phyloP scores from a whole-genome alignment of 768 basidiomycete genomes.

The Chalciporus chontae region DNA sequence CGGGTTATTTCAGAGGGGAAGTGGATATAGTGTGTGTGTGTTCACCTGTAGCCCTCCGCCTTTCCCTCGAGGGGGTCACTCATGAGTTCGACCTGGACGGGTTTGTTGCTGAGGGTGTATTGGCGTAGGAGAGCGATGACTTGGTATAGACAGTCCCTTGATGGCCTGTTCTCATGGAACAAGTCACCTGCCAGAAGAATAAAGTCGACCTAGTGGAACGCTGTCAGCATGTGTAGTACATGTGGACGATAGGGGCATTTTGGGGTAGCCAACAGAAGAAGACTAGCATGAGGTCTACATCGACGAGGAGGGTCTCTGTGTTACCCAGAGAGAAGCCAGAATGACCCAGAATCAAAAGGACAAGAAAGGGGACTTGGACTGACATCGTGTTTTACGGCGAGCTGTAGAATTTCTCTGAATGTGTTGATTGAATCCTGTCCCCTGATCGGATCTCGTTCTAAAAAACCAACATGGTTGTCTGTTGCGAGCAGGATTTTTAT shows the following conservation, averaged over 20 bases:
- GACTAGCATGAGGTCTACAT: too few species aligned
- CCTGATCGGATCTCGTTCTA: constrained; percentile 90
- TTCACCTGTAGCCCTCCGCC: constrained; percentile 79
- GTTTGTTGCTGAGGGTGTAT: constrained; percentile 83
- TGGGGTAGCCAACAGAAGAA: not conserved
- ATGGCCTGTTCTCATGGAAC: constrained; percentile 97
- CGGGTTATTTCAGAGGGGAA: not conserved
- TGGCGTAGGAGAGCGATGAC: constrained; percentile 87
- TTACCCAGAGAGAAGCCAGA: not conserved
- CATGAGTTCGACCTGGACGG: constrained; percentile 86
- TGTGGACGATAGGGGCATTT: not conserved
- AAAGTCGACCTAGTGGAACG: constrained; percentile 75
- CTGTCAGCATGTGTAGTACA: constrained; percentile 3
- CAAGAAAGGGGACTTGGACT: constrained; percentile 28
- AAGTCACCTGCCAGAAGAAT: constrained; percentile 93
- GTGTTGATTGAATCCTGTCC: constrained; percentile 95
- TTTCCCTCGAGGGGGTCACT: constrained; percentile 93
- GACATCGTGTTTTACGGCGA: constrained; percentile 87
- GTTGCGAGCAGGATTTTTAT: constrained; percentile 88
- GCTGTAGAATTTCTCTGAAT: constrained; percentile 88
- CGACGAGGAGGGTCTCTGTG: too few species aligned
- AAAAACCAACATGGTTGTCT: constrained; percentile 94
- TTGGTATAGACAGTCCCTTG: constrained; percentile 84
- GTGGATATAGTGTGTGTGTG: too few species aligned
- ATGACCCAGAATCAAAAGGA: not conserved